Conservation (phyloP, 192 early-diverging fungal species). For the Gigaspora rosea region DNA sequence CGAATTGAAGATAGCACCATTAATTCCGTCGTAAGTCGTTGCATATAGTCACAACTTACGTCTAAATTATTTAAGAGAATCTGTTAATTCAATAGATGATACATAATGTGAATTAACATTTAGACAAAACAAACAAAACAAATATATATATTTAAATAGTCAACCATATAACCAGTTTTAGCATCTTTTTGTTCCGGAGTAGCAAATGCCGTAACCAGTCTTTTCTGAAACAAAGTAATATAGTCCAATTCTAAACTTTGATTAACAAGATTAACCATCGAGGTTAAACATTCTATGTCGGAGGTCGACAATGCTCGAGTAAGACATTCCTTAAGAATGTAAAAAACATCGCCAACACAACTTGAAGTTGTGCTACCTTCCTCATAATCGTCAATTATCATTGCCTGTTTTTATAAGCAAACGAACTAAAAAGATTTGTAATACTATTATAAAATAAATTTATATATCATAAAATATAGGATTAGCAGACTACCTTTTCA, state of each 20-base stretch:
- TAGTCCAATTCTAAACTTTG: slow-evolving; percentile 71
- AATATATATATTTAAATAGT: background rate
- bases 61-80: slow-evolving; percentile 89
- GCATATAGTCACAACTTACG: slow-evolving; percentile 77
- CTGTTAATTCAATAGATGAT: slow-evolving; percentile 26
- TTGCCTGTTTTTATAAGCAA: slow-evolving; percentile 47
- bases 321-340: slow-evolving; percentile 77
- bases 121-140: background rate
- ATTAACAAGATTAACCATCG: slow-evolving; percentile 68
- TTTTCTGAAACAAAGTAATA: slow-evolving; percentile 63
- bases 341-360: slow-evolving; percentile 94
- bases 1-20: slow-evolving; percentile 33
- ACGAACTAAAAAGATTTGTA: too few relatives aligned
- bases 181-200: slow-evolving; percentile 57
- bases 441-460: too few relatives aligned
- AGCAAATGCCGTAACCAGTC: slow-evolving; percentile 54
- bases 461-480: background rate
- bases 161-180: slow-evolving; percentile 67
- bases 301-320: slow-evolving; percentile 73
- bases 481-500: slow-evolving; percentile 59
- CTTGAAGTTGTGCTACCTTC: slow-evolving; percentile 49
- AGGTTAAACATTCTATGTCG: slow-evolving; percentile 66
- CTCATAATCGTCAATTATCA: slow-evolving; percentile 67
- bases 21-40: slow-evolving; percentile 71
- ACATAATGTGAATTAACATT: background rate